These are phyloP conservation scores for Biscogniauxia mediterranea DNA, from an alignment of 2,329 filamentous ascomycete species.

Conservation along the genomic window DNA sequence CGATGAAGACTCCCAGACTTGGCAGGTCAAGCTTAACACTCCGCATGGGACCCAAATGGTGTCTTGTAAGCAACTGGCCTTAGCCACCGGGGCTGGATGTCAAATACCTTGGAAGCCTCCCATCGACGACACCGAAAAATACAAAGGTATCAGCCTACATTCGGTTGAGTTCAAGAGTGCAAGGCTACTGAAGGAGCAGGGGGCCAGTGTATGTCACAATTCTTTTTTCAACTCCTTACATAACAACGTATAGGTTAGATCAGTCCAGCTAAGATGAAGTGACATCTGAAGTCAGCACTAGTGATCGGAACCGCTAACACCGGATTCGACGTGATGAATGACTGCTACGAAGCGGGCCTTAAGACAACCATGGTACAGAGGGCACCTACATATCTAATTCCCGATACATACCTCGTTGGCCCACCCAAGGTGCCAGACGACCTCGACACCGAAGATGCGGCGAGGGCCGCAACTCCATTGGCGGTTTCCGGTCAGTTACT, in stretches of 20 bases:
- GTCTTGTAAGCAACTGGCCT: conserved; percentile 25
- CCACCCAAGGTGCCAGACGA: conserved; percentile 12
- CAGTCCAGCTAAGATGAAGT: conserved; percentile 8
- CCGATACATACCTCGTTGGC: conserved; percentile 27
- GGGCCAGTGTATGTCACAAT: no score
- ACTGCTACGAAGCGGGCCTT: conserved; percentile 33
- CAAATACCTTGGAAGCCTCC: conserved; percentile 24
- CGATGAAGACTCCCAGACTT: conserved; percentile 19
- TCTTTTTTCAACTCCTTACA: no score
- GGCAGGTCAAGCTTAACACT: conserved; percentile 26
- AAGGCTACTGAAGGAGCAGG: neutral
- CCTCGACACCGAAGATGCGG: conserved; percentile 33
- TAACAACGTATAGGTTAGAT: no score
- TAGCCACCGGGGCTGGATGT: conserved; percentile 27
- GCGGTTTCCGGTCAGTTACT: conserved; percentile 23
- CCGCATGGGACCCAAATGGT: conserved; percentile 3
- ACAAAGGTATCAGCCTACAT: conserved; percentile 28
- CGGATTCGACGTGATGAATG: conserved; percentile 39
- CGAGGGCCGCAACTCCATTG: conserved; percentile 16
- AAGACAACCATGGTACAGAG: conserved; percentile 36
- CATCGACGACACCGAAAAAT: conserved; percentile 19
- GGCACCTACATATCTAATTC: conserved; percentile 36
- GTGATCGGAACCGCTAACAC: conserved; percentile 42
- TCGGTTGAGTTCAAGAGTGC: conserved; percentile 25
- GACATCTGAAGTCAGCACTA: conserved; percentile 25